Base-by-base conservation (phyloP, 179 eudicot genomes). In the Heliamphora pulchella region DNA sequence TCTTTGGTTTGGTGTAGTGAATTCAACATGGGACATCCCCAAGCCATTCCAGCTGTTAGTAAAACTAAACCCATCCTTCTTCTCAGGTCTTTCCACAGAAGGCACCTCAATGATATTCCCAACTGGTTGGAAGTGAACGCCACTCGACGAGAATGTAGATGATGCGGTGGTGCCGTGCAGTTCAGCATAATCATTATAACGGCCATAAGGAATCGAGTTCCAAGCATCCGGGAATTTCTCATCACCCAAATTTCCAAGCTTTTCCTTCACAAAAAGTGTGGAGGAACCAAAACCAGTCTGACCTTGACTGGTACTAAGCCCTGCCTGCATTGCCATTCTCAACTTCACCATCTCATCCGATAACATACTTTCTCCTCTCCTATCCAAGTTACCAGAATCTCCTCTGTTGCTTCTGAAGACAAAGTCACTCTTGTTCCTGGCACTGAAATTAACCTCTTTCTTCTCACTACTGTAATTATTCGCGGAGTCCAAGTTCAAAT, bases 401-500 rank as follows among this genome's bases (percentile, higher is more conserved):
- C 74, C 78, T 55, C 50, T 78, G 73, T 81, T 41, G 18, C 79
- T 76, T 62, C 87, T 80, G 77, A 83, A 84, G 39, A 80, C 74
- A 67, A 87, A 87, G 41, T 43, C 54, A 71, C 67, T 70, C 79
- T 74, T 74, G 54, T 76, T 82, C 73, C 71, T 57, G 57, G 74
- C n/a, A 80, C 62, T 53, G 70, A 71, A 41, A 75, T 80, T 70
- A 64, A 9, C 71, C 11, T 73, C 78, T 79, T 70, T 70, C 57
- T 46, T 44, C 41, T 75, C 75, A 59, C n/a, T 77, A 71, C 4
- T 78, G 64, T 64, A 51, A 80, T 65, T 63, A 57, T 63, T 64
- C 39, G 15, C 78, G 43, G 82, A 14, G 74, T 87, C 91, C 11
- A 90, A 80, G 8, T 87, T 89, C 84, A 92, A 74, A 81, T 84